These are phyloP conservation scores for Boeremia exigua DNA, from an alignment of 2,329 filamentous ascomycete species.

Conservation along the genomic window DNA sequence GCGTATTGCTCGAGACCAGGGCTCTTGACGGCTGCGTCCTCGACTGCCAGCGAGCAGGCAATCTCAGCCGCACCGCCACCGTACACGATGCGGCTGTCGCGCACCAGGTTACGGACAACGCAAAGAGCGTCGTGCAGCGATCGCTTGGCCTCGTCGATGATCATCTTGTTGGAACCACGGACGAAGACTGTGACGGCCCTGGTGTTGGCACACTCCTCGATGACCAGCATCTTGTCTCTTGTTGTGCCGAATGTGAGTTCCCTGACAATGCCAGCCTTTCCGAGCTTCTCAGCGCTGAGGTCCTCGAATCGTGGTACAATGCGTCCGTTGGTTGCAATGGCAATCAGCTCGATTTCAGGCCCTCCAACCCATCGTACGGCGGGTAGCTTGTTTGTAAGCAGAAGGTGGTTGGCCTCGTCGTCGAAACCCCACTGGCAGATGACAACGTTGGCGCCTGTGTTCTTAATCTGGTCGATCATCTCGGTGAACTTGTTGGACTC, in stretches of 20 bases:
- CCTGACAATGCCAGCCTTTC: conserved; percentile 84
- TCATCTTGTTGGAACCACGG: conserved; percentile 99
- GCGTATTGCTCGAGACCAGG: conserved; percentile 98
- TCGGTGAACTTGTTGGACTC: conserved; percentile 96
- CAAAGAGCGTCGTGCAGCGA: conserved; percentile 97
- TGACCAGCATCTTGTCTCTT: conserved; percentile 98
- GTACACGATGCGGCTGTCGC: conserved; percentile 96
- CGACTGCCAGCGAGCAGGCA: conserved; percentile 93
- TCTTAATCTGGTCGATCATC: conserved; percentile 99
- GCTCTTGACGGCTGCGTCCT: conserved; percentile 92
- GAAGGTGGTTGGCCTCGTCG: conserved; percentile 96
- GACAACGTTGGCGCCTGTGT: conserved; percentile 92
- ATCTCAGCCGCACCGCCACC: conserved; percentile 97
- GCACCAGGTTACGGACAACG: conserved; percentile 94
- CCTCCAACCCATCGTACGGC: conserved; percentile 98
- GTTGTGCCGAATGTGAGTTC: conserved; percentile 98
- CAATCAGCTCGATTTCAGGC: conserved; percentile 97
- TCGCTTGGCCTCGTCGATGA: conserved; percentile 98
- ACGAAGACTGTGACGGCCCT: conserved; percentile 96
- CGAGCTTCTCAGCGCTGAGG: conserved; percentile 87
- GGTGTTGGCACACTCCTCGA: conserved; percentile 98
- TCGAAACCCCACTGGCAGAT: conserved; percentile 99
- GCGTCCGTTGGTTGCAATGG: conserved; percentile 96
- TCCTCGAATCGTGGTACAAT: conserved; percentile 98
- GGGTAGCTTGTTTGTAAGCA: conserved; percentile 94